A percentile compares a stretch with the other conserved stretches of the same genome.
Conservation (phyloP, 139 green algal species). For the Volvox reticuliferus region DNA sequence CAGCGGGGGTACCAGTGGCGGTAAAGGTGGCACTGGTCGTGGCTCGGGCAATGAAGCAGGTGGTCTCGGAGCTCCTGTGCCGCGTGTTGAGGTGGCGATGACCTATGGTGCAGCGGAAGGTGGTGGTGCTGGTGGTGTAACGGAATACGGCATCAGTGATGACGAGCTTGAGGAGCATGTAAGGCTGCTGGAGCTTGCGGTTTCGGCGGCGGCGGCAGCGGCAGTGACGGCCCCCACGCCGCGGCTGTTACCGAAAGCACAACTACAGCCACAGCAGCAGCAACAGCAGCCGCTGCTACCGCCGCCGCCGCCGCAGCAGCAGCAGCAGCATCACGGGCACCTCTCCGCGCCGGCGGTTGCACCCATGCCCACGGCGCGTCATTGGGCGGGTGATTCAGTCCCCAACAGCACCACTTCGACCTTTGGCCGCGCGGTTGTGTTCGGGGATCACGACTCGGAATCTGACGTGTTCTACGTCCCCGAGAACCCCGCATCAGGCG, state of each 20-base stretch:
- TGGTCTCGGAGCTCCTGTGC: not conserved
- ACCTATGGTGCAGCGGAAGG: too few species aligned
- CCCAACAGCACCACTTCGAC: too few species aligned
- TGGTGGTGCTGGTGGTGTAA: not conserved
- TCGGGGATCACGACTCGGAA: not conserved
- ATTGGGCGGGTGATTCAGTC: too few species aligned
- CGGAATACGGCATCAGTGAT: not conserved
- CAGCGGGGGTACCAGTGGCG: not conserved
- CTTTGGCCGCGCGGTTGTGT: not conserved
- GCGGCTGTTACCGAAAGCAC: too few species aligned
- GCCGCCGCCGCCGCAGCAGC: not conserved
- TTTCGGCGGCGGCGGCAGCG: not conserved
- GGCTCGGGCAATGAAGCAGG: too few species aligned
- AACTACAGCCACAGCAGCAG: not conserved
- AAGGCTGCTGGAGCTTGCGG: slow-evolving; percentile 14
- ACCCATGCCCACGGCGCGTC: not conserved
- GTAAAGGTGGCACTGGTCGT: not conserved
- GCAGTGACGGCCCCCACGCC: too few species aligned
- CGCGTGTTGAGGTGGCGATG: not conserved
- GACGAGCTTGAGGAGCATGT: slow-evolving; percentile 41
- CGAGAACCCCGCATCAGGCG: not conserved
- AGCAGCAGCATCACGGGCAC: not conserved
- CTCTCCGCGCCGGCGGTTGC: too few species aligned
- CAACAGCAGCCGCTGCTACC: not conserved
- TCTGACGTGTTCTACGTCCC: not conserved